These are phyloP conservation scores for Lagenaria siceraria DNA, from an alignment of 306 rosid species.

Conservation along the genomic window DNA sequence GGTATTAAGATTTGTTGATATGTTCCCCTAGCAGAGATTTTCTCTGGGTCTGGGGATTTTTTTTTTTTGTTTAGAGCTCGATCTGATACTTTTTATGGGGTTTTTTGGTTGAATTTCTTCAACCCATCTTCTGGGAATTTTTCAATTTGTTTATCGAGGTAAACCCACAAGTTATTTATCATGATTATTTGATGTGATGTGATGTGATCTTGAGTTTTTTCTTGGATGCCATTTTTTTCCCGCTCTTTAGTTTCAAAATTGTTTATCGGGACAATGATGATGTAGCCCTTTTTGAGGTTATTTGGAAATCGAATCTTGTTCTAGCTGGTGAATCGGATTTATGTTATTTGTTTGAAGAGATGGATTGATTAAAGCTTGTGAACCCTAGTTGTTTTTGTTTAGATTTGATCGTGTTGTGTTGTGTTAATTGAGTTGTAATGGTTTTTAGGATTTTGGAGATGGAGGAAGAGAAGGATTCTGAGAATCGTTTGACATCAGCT, in stretches of 20 bases:
- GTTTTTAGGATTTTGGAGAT: constrained; percentile 40
- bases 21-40: constrained; percentile 34
- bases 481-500: constrained; percentile 54
- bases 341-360: neutral
- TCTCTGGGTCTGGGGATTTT: constrained; percentile 10
- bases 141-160: constrained; percentile 42
- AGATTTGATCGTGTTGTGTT: neutral
- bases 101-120: constrained; percentile 21
- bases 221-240: neutral
- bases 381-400: neutral
- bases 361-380: neutral
- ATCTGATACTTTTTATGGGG: constrained; percentile 29
- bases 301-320: neutral
- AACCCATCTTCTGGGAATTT: constrained; percentile 19
- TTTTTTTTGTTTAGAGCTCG: constrained; percentile 19
- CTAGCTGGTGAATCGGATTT: neutral
- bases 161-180: constrained; percentile 9
- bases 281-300: neutral
- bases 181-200: neutral
- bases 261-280: neutral
- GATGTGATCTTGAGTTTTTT: constrained; percentile 22
- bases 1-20: constrained; percentile 13
- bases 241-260: neutral
- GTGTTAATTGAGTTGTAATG: neutral
- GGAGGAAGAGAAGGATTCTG: constrained; percentile 32